Conservation (phyloP, 768 basidiomycete genomes). For the Mycena filopes region DNA sequence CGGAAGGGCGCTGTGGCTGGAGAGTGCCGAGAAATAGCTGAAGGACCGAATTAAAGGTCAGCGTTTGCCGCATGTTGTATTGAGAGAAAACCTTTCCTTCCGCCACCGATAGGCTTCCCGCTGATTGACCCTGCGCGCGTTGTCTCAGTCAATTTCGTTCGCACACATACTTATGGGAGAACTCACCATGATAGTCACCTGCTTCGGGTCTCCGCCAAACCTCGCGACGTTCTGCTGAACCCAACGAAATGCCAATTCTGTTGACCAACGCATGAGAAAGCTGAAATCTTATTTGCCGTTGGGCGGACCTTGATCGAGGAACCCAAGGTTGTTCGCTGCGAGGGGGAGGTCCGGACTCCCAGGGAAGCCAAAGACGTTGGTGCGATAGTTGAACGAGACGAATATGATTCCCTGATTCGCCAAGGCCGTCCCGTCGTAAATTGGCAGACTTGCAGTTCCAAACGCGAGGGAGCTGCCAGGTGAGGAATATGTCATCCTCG, state of each 20-base stretch:
- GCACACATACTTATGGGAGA: too few relatives aligned
- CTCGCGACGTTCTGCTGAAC: conserved; percentile 55
- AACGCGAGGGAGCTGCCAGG: conserved; percentile 14
- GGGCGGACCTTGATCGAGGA: conserved; percentile 44
- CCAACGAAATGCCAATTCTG: conserved; percentile 43
- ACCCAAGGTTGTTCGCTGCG: conserved; percentile 21
- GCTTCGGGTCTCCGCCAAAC: conserved; percentile 45
- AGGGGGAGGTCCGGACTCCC: conserved; percentile 23
- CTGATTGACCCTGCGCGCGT: conserved; percentile 22
- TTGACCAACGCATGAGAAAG: neutral
- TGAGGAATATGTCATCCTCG: too few relatives aligned
- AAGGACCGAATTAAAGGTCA: too few relatives aligned
- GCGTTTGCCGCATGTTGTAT: too few relatives aligned
- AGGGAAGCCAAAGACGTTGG: conserved; percentile 30
- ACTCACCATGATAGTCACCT: conserved; percentile 27
- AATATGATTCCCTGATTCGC: conserved; percentile 18
- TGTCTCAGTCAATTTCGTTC: too few relatives aligned
- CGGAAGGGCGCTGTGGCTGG: conserved; percentile 20
- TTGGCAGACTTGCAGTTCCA: conserved; percentile 13
- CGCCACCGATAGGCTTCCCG: conserved; percentile 15
- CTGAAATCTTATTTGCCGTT: neutral
- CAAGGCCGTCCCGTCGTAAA: conserved; percentile 22
- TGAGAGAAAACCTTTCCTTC: too few relatives aligned
- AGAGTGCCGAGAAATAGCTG: neutral
- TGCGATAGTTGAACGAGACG: conserved; percentile 27